These are phyloP conservation scores for Metarhizium album DNA, from an alignment of 2,329 filamentous ascomycete genomes.

Conservation along the genomic window DNA sequence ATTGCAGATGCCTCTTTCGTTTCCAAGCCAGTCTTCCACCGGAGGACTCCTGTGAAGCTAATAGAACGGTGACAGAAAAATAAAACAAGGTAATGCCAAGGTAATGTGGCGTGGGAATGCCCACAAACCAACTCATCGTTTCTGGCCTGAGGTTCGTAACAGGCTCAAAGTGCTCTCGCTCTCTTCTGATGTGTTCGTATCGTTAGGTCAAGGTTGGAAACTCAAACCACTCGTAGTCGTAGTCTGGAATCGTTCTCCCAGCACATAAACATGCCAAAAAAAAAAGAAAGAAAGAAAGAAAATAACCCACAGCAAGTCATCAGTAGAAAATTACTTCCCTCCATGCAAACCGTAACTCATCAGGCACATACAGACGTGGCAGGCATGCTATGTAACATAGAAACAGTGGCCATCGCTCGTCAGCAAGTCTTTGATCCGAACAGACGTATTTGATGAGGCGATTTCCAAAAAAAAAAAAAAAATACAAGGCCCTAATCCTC, in stretches of 20 bases:
- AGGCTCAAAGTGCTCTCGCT: constrained; percentile 21
- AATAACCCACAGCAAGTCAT: constrained; percentile 12
- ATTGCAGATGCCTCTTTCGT: constrained; percentile 15
- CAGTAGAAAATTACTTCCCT: constrained; percentile 25
- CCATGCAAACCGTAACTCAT: constrained; percentile 34
- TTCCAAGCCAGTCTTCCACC: constrained; percentile 14
- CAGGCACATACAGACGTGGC: constrained; percentile 31
- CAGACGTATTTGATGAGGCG: constrained; percentile 16
- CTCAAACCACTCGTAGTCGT: constrained; percentile 11
- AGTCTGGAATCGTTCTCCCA: constrained; percentile 8
- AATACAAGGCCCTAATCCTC: constrained; percentile 15
- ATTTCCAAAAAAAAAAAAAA: constrained; percentile 17
- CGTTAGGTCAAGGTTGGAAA: constrained; percentile 17
- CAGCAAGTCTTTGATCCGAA: constrained; percentile 14
- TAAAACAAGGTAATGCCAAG: constrained; percentile 11
- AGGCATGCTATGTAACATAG: constrained; percentile 22
- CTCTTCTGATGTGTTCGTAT: constrained; percentile 19
- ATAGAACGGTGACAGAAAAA: constrained; percentile 1
- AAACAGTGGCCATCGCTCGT: constrained; percentile 22
- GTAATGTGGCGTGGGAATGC: constrained; percentile 12
- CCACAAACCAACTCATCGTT: constrained; percentile 16
- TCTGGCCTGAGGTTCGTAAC: constrained; percentile 27
- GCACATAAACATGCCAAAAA: constrained; percentile 1
- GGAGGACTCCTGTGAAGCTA: constrained; percentile 10
- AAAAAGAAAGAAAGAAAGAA: background rate